Evolutionary conservation across 305 asterid genomes (phyloP).

Genomic region (Fraxinus xanthoxyloides): DNA sequence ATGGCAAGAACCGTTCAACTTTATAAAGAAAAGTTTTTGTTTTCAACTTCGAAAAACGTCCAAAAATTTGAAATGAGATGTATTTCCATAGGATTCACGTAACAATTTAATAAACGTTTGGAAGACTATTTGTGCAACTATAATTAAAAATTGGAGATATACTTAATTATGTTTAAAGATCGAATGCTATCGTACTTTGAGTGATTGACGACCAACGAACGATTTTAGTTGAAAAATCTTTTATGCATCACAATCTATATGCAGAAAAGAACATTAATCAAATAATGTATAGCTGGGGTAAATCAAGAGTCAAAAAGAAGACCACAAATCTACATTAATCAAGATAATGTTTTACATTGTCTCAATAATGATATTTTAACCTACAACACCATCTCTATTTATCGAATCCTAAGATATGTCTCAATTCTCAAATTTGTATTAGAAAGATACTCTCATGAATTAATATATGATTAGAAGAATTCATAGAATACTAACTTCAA

Average conservation of each 20-base stretch:
- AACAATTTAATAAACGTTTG: not conserved
- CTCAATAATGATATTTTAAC: not conserved
- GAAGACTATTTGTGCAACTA: not conserved
- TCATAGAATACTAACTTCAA: not conserved
- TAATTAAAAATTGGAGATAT: not conserved
- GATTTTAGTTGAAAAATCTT: not conserved
- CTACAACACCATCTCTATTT: not conserved
- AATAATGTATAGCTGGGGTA: not conserved
- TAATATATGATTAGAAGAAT: not conserved
- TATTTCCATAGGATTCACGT: not conserved
- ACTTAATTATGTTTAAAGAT: not conserved
- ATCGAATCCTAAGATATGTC: not conserved
- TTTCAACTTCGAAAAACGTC: not conserved
- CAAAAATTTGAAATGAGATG: not conserved
- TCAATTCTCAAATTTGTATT: not conserved
- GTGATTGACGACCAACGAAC: not conserved
- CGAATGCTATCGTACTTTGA: not conserved
- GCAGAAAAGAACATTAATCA: not conserved
- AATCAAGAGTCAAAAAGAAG: slow-evolving; percentile 50
- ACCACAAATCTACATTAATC: slow-evolving; percentile 46
- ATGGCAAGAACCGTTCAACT: not conserved
- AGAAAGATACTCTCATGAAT: not conserved
- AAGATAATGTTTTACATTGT: slow-evolving; percentile 34
- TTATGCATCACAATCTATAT: not conserved
- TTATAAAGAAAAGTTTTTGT: not conserved